phyloP scores from a whole-genome alignment of 176 grass and related monocot species.

The Aegilops bicornis region DNA sequence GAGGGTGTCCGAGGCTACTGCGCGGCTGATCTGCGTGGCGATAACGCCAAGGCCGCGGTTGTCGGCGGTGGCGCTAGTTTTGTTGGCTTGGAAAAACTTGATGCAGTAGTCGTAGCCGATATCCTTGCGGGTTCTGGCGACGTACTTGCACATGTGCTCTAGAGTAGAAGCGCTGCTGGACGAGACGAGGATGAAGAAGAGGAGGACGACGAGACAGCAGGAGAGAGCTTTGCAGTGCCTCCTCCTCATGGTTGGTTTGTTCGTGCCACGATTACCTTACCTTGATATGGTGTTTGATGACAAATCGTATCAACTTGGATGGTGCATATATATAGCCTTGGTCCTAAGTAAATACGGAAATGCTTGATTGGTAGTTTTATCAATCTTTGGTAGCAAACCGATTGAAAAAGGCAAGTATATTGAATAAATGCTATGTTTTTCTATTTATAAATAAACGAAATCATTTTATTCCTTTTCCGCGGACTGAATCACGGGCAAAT shows the following conservation, averaged over 20 bases:
- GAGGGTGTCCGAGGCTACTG: neutral
- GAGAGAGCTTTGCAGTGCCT: neutral
- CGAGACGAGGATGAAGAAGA: neutral
- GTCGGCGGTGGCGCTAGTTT: conserved; percentile 24
- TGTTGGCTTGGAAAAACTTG: conserved; percentile 42
- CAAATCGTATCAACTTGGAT: neutral
- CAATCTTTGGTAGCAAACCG: too few relatives aligned
- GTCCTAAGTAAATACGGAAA: too few relatives aligned
- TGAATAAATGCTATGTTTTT: too few relatives aligned
- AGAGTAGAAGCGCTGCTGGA: conserved; percentile 19
- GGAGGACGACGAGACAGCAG: neutral
- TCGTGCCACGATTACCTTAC: neutral
- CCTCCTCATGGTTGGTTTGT: neutral
- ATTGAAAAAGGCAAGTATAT: too few relatives aligned
- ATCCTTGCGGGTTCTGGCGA: neutral
- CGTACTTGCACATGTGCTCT: conserved; percentile 55
- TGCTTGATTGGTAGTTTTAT: too few relatives aligned
- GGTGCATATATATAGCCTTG: neutral
- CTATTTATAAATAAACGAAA: too few relatives aligned
- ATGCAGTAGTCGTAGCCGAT: conserved; percentile 54
- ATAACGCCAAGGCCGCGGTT: conserved; percentile 42
- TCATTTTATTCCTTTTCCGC: too few relatives aligned
- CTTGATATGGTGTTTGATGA: too few relatives aligned
- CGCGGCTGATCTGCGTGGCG: conserved; percentile 23
- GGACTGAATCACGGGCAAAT: too few relatives aligned